These are phyloP conservation scores for Mycena crocata DNA, from an alignment of 768 basidiomycete species.

Conservation along the genomic window DNA sequence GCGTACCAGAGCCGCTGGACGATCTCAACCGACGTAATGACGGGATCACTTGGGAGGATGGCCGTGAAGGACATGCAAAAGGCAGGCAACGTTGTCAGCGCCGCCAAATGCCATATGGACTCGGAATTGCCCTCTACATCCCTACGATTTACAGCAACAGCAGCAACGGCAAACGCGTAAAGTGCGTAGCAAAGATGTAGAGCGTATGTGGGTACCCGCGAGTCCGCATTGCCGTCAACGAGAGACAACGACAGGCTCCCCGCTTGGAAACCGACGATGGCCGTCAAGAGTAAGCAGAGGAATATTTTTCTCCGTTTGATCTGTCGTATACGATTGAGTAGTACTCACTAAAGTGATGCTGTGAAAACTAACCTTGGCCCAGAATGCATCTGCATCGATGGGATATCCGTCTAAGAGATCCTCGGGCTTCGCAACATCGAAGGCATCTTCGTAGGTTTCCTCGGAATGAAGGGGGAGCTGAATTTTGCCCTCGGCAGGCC, in stretches of 20 bases:
- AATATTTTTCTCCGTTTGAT: constrained; percentile 69
- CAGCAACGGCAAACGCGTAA: constrained; percentile 67
- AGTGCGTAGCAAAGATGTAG: constrained; percentile 67
- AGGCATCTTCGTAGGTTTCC: constrained; percentile 60
- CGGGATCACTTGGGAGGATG: constrained; percentile 64
- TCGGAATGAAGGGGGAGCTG: constrained; percentile 54
- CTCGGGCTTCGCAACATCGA: constrained; percentile 78
- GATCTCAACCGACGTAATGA: constrained; percentile 43
- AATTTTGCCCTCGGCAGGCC: constrained; percentile 62
- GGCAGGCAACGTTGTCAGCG: constrained; percentile 62
- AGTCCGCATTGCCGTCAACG: constrained; percentile 40
- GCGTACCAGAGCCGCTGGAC: constrained; percentile 62
- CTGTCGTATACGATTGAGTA: too few species aligned
- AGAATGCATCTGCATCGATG: constrained; percentile 69
- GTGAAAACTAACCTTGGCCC: constrained; percentile 66
- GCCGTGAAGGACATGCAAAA: constrained; percentile 58
- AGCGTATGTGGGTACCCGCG: constrained; percentile 49
- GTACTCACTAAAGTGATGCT: too few species aligned
- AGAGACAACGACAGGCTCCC: constrained; percentile 68
- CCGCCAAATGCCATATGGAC: constrained; percentile 71
- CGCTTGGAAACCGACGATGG: constrained; percentile 62
- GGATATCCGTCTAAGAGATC: constrained; percentile 78
- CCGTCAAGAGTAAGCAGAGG: constrained; percentile 57
- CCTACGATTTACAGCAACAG: constrained; percentile 62
- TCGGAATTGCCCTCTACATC: constrained; percentile 55